Conservation (phyloP, 2,329 filamentous ascomycete species). For the Zymoseptoria tritici region DNA sequence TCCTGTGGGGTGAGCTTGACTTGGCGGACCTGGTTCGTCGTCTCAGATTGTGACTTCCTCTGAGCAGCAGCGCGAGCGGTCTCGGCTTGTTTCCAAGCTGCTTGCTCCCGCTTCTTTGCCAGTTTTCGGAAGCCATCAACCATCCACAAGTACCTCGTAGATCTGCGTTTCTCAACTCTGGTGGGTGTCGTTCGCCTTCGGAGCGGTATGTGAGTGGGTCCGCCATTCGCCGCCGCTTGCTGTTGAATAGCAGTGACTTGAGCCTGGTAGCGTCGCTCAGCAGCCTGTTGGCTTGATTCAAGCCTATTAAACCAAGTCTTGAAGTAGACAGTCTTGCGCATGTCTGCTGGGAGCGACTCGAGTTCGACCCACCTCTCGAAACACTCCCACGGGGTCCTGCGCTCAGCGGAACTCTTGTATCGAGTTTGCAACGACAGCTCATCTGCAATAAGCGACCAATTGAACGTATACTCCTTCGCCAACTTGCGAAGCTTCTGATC, state of each 20-base stretch:
- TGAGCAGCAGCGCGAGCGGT: slow-evolving; percentile 60
- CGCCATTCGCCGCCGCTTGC: slow-evolving; percentile 38
- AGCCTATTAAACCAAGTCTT: slow-evolving; percentile 61
- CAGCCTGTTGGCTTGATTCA: slow-evolving; percentile 54
- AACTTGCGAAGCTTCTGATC: slow-evolving; percentile 81
- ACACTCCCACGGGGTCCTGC: slow-evolving; percentile 95
- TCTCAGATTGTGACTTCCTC: slow-evolving; percentile 57
- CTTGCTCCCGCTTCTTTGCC: slow-evolving; percentile 85
- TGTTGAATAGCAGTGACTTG: slow-evolving; percentile 48
- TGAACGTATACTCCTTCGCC: slow-evolving; percentile 91
- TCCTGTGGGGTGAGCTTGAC: slow-evolving; percentile 73
- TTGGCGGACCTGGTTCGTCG: slow-evolving; percentile 12
- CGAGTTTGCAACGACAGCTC: slow-evolving; percentile 66
- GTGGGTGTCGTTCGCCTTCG: slow-evolving; percentile 70
- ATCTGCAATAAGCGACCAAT: slow-evolving; percentile 90
- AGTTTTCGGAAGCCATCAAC: slow-evolving; percentile 94
- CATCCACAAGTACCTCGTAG: slow-evolving; percentile 77
- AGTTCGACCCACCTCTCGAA: slow-evolving; percentile 94
- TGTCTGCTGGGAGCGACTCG: slow-evolving; percentile 83
- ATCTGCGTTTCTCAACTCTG: slow-evolving; percentile 77
- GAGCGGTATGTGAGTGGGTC: slow-evolving; percentile 41
- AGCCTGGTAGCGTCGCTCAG: slow-evolving; percentile 50
- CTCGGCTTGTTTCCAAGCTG: slow-evolving; percentile 81
- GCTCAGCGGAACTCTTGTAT: slow-evolving; percentile 78
- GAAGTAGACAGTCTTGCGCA: slow-evolving; percentile 95